Evolutionary conservation across 1,284 basidiomycete species (phyloP), one percentile per base, ranked within the genome.

Genomic region (Cryptococcus deneoformans): DNA sequence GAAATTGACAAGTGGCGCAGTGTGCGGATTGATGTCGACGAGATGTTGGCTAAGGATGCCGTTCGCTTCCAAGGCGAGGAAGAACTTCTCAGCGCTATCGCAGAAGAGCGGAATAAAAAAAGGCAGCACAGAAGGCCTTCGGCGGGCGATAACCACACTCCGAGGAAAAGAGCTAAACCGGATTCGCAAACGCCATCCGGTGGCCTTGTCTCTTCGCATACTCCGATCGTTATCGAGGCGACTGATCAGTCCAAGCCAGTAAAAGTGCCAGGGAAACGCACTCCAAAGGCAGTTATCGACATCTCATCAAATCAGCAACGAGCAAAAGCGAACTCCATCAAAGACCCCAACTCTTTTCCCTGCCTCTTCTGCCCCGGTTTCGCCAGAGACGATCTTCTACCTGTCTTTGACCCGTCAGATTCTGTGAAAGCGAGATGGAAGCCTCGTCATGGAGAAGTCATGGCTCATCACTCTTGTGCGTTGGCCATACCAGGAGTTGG

Each of bases 21-120:
- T 66, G 93, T 97, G 34, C 86, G 87, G 35, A 94, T 97, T 67
- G 88, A 97, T 60, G 89, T 97, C 35, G 89, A 93, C 67, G 85
- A 87, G 58, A 81, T 92, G 29, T 73, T 93, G n/a, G 79, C 69
- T 3, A 85, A 88, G 14, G 84, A 83, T 50, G 54, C 54, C n/a
- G 85, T 88, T 14, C 53, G 60, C 5, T n/a, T 61, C 11, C 52
- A 54, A 36, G 60, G 60, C 8, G 79, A 77, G 5, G 84, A 85
- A 49, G 70, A 73, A 35, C 53, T 73, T 6, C 45, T 68, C 6
- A 63, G 65, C 16, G 72, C 65, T 6, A 67, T 72, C 47, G 58
- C 64, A 43, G 58, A 66, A 42, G 68, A 68, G 52, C 53, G 64
- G 5, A 39, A 40, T 14, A 36, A 20, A 6, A 58, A 61, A 35